Base-by-base conservation (phyloP, 257 asterid species). In the Oldenlandia corymbosa region DNA sequence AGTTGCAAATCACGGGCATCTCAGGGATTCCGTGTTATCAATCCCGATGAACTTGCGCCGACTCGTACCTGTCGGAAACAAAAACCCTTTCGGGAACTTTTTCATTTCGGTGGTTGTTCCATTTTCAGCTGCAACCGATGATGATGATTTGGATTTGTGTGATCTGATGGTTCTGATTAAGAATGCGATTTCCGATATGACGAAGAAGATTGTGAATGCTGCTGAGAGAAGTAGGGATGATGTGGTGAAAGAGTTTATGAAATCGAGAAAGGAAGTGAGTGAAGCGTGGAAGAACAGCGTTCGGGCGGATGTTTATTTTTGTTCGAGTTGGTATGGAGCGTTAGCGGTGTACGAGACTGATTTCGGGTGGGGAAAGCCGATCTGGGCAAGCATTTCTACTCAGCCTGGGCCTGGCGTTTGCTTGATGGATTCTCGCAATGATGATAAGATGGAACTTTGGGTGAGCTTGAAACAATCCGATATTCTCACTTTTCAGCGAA, bases 301-400 rank as follows among this genome's bases (percentile, higher is more conserved):
- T 5, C 23, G 39, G 3, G 9, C 4, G 30, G 24, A 54, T 28
- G 41, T 54, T 1, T 54, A 54, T 10, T 54, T 54, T 20, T 54
- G 60, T 54, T 54, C 60, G 23, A 54, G 60, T 6, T 54, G 60
- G 60, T 54, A 28, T 28, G 60, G 60, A 28, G 60, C 60, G 6
- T 54, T 54, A 34, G 39, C 60, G 1, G 60, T 54, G 13, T 54
- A 54, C n/a, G n/a, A n/a, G n/a, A n/a, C 60, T 2, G 60, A 54
- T 54, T 54, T 54, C 4, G 60, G 60, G n/a, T 28, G 60, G 60
- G 60, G 60, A 28, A 54, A 54, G 23, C 60, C 60, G 10, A 34
- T 54, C 5, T 54, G 41, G 60, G 60, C 39, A 16, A 54, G 39
- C 21, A 54, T 54, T 28, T 54, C 21, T 16, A 54, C 60, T 0